Base-by-base conservation (phyloP, 2,329 filamentous ascomycete genomes). In the Rutstroemia sp. region DNA sequence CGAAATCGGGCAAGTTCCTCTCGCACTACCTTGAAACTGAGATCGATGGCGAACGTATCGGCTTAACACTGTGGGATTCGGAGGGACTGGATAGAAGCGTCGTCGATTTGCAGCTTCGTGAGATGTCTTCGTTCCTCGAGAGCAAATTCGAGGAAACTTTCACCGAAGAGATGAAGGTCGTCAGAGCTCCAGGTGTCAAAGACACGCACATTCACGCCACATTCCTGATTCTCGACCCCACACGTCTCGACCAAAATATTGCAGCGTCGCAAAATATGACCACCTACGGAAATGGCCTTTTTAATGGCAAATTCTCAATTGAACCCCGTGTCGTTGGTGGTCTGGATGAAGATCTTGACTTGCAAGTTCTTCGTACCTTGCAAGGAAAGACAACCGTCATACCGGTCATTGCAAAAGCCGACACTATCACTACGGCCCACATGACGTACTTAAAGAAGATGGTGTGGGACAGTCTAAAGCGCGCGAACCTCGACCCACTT, bases 81-180 rank as follows among this genome's bases (percentile, higher is more conserved):
- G 87, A 94, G 67, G 94, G 94, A 1, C 75, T 99, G 55, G 92
- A 99, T 73, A 95, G 92, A 79, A 94, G 89, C 66, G 83, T 97
- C 38, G 91, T 96, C 51, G 94, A 97, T 71, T 81, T 97, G 62
- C 94, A 99, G 73, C 78, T 99, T 63, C 84, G 92, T 59, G 90
- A 95, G 70, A 92, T 97, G 77, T 86, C 88, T 37, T 81, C 87
- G 8, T 99, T 99, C 74, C 77, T 99, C 58, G 94, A 99, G 76
- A 92, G 88, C 76, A 97, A 97, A 72, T 99, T 99, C 65, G 92
- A 99, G 71, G 94, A 99, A 68, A 97, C 94, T 0, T 95, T 99
- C 70, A 84, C 84, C 49, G 94, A 99, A 73, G 94, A 99, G 76
- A 95, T 95, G 81, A 97, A 96, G 76, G 92, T 99, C 48, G 80